Evolutionary conservation across 495 filamentous ascomycete genomes (phyloP), one percentile per base, ranked within the genome.

Genomic region (Melanomma pulvis-pyrius): DNA sequence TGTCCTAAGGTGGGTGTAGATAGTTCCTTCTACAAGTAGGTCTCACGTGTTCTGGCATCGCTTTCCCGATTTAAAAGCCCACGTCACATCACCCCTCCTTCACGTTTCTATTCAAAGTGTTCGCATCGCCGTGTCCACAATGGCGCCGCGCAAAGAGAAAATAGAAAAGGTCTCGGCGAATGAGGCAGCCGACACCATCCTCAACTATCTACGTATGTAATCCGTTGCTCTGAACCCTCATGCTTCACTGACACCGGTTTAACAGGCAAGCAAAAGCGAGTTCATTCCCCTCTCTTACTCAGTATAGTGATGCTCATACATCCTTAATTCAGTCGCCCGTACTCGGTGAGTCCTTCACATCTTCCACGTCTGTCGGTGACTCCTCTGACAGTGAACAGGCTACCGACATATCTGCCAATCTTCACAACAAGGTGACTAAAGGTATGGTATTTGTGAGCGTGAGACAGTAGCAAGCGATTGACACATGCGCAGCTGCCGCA

Each of bases 401-500:
- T 6, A 86, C 80, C 24, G 88, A 91, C 36, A 78, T 90, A 51
- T 87, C 83, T 32, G 79, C 82, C 22, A 90, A 90, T 74, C 77
- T 90, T 26, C 85, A 88, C 72, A 87, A 88, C 67, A 85, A 84
- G 71, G 84, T 90, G 57, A 84, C 84, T 24, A 90, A 90, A 74
- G 74, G 85, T 84, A 65, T 24, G 15, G 47, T n/a, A 19, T 13
- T 46, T 2, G 2, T 62, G 50, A 8, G 50, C 29, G 21, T 66
- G n/a, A 26, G n/a, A 30, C 9, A 1, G 2, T 7, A 28, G 11
- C 8, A 19, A 15, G 21, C 47, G 39, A 50, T 59, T 52, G 41
- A 66, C 61, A 34, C 30, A 11, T 59, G 41, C 36, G 13, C 46
- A 85, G 83, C 86, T 8, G 79, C 84, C 49, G 82, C 88, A n/a